These are phyloP conservation scores for Pezicula rhizophila DNA, from an alignment of 2,329 filamentous ascomycete species.

Conservation along the genomic window DNA sequence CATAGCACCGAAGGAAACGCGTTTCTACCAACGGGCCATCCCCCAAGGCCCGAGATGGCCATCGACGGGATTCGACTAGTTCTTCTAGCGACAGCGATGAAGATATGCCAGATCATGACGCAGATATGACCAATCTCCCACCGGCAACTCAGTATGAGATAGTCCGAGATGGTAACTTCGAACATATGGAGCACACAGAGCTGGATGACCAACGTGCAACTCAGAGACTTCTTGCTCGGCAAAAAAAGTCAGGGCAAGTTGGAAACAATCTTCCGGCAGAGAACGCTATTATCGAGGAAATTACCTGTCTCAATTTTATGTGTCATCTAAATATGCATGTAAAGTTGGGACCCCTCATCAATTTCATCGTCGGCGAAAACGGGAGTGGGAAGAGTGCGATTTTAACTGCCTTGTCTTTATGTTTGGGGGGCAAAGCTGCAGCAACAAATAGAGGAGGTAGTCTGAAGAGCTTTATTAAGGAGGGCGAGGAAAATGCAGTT, in stretches of 20 bases:
- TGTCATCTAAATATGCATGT: conserved; percentile 80
- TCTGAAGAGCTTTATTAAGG: conserved; percentile 85
- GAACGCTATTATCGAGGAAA: conserved; percentile 80
- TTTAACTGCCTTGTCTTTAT: conserved; percentile 85
- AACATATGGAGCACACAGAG: conserved; percentile 49
- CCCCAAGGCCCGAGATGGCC: conserved; percentile 12
- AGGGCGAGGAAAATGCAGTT: conserved; percentile 70
- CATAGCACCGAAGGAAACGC: conserved; percentile 36
- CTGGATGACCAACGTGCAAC: conserved; percentile 59
- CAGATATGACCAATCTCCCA: conserved; percentile 8
- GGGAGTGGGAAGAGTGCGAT: conserved; percentile 97
- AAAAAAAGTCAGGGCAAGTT: conserved; percentile 31
- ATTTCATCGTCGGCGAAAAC: conserved; percentile 97
- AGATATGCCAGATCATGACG: conserved; percentile 14
- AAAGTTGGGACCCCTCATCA: conserved; percentile 86
- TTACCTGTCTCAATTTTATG: conserved; percentile 93
- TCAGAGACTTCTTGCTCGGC: conserved; percentile 48
- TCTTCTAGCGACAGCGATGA: conserved; percentile 19
- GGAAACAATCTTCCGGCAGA: conserved; percentile 71
- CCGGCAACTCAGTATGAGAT: conserved; percentile 56
- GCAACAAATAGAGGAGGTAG: conserved; percentile 88
- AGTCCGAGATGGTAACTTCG: conserved; percentile 53
- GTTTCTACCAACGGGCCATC: conserved; percentile 20
- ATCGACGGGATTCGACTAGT: conserved; percentile 10
- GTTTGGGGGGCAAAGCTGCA: conserved; percentile 89